Evolutionary conservation across 208 protist genomes (phyloP).

Genomic region (Wallacemonas sp.): DNA sequence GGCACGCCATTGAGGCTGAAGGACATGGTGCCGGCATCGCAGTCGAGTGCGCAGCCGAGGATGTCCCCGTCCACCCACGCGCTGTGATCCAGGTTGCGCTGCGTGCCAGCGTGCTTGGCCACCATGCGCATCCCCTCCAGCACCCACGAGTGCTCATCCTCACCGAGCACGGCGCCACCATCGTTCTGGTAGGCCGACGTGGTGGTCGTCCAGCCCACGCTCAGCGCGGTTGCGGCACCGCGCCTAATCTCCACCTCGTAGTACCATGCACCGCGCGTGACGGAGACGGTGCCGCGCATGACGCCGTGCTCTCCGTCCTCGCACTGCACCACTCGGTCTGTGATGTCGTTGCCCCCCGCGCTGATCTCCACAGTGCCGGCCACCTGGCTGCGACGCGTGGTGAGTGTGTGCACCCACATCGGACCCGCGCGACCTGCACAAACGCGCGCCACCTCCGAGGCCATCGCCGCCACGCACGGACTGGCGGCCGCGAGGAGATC

Average conservation of each 20-base stretch:
- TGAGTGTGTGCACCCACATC: not conserved
- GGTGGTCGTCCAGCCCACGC: slow-evolving; percentile 60
- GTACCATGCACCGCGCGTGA: slow-evolving; percentile 85
- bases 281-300: slow-evolving; percentile 67
- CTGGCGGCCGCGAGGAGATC: not conserved
- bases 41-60: slow-evolving; percentile 87
- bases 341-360: not conserved
- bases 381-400: slow-evolving; percentile 1
- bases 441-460: not conserved
- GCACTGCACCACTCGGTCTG: not conserved
- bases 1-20: slow-evolving; percentile 82
- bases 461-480: not conserved
- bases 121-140: slow-evolving; percentile 81
- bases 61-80: slow-evolving; percentile 85
- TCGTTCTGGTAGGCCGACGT: slow-evolving; percentile 25
- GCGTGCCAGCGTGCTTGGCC: slow-evolving; percentile 63
- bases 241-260: slow-evolving; percentile 75
- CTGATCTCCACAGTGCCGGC: not conserved
- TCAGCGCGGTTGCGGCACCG: slow-evolving; percentile 35
- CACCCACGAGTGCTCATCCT: slow-evolving; percentile 80
- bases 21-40: slow-evolving; percentile 63
- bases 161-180: slow-evolving; percentile 43
- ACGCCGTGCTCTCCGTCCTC: slow-evolving; percentile 58
- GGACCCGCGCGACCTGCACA: slow-evolving; percentile 1
- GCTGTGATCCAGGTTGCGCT: slow-evolving; percentile 53